phyloP scores from a whole-genome alignment of 345 rosid species.

The Acer campestre region DNA sequence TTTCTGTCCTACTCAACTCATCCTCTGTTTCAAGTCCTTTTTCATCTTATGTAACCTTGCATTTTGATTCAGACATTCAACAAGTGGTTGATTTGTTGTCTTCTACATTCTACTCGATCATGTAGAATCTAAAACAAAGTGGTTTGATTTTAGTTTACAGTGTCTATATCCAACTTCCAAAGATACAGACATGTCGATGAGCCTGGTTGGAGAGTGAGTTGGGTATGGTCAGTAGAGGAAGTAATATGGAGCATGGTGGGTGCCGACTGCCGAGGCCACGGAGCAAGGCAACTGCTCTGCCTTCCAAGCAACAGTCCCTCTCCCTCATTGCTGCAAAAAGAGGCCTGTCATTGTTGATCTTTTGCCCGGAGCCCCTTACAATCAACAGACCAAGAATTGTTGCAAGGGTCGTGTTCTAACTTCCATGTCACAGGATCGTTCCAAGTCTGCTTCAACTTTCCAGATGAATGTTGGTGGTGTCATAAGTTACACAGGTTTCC shows the following conservation, averaged over 20 bases:
- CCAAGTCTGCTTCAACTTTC: constrained; percentile 48
- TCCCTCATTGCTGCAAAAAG: constrained; percentile 58
- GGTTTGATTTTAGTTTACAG: constrained; percentile 43
- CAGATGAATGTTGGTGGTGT: constrained; percentile 45
- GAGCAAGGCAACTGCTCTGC: constrained; percentile 82
- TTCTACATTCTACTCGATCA: too few species aligned
- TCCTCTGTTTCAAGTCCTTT: too few species aligned
- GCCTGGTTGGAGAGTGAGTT: too few species aligned
- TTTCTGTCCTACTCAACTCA: too few species aligned
- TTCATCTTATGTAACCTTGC: too few species aligned
- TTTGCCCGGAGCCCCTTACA: constrained; percentile 64
- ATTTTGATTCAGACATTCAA: too few species aligned
- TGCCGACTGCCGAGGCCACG: constrained; percentile 86
- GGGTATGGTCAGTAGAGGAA: too few species aligned
- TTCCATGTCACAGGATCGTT: constrained; percentile 59
- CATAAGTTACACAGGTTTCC: constrained; percentile 18
- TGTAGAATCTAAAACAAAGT: too few species aligned
- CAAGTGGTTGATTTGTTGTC: too few species aligned
- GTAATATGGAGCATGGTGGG: constrained; percentile 74
- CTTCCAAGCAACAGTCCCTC: constrained; percentile 49
- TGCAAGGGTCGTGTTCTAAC: constrained; percentile 78
- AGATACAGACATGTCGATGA: constrained; percentile 74
- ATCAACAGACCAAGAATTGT: constrained; percentile 58
- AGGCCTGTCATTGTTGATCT: constrained; percentile 69
- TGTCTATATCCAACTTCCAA: constrained; percentile 64